Percentiles rank a stretch among this genome's conserved stretches.
Conservation (phyloP, 768 basidiomycete species). For the Mycena alexandri region DNA sequence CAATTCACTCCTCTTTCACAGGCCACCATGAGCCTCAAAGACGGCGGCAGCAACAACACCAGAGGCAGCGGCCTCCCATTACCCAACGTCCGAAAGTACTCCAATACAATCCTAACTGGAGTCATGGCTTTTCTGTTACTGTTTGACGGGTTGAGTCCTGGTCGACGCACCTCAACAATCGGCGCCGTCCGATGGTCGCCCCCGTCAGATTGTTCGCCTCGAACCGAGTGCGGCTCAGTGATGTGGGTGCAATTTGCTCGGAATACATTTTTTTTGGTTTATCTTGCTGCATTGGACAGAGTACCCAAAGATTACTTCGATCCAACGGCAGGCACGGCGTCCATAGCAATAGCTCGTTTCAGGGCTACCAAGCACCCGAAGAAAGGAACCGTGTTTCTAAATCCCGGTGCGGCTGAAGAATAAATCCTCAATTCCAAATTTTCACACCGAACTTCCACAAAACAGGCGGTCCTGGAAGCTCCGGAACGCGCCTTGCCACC, state of each 20-base stretch:
- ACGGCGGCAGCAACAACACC: too few relatives aligned
- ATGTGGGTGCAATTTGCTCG: constrained; percentile 5
- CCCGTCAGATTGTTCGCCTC: constrained; percentile 14
- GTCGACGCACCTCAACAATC: background rate
- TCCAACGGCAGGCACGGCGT: constrained; percentile 34
- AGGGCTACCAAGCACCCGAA: constrained; percentile 37
- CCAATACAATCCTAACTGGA: too few relatives aligned
- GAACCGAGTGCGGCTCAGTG: constrained; percentile 12
- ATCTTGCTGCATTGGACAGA: constrained; percentile 17
- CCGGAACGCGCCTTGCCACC: constrained; percentile 38
- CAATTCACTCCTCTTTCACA: too few relatives aligned
- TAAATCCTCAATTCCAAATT: too few relatives aligned
- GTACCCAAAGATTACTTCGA: constrained; percentile 45
- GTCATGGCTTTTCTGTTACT: too few relatives aligned
- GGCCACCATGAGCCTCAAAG: too few relatives aligned
- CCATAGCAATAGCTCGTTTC: constrained; percentile 37
- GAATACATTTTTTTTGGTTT: background rate
- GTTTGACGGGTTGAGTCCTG: too few relatives aligned
- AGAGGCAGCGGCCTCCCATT: too few relatives aligned
- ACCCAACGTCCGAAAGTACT: too few relatives aligned
- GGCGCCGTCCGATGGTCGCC: constrained; percentile 13
- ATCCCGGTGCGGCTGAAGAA: constrained; percentile 35
- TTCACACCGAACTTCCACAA: too few relatives aligned
- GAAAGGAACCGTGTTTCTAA: constrained; percentile 42
- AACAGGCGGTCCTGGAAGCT: constrained; percentile 44